Evolutionary conservation across 2,329 filamentous ascomycete species (phyloP), one percentile per base, ranked within the genome.

Genomic region (Bipolaris oryzae): DNA sequence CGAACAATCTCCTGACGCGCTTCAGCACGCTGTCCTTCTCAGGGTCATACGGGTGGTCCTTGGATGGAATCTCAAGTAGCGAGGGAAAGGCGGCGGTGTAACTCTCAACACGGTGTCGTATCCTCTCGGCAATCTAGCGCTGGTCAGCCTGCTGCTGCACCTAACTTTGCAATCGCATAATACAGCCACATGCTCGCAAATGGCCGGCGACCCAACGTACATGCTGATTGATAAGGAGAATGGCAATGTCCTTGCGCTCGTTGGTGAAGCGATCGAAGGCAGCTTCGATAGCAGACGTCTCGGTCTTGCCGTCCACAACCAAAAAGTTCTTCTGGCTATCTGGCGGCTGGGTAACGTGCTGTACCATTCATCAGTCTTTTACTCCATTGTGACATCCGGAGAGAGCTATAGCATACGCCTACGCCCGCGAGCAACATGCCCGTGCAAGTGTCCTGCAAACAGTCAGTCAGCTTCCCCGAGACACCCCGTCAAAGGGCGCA

Each of bases 21-120:
- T 93, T 90, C 79, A 99, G 78, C 41, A 99, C 94, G 74, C 94
- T 98, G 77, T 99, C 95, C 82, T 99, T 99, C 80, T 99, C 95
- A 0, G 95, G 95, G 71, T 99, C 94, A 74, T 99, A 99, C 2
- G 95, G 95, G 76, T 99, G 95, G 77, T 99, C 95, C 83, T 99
- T 99, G 80, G 92, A 96, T 21, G 95, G 95, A 59, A 99, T 98
- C 78, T 99, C 95, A 55, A 99, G 87, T 52, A 99, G 85, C 20
- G 92, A 89, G n/a, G 95, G 95, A 79, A 99, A 99, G 4, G 95
- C 93, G 47, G 94, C 91, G 18, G 92, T 94, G 79, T 96, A 97
- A 35, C 87, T 87, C 77, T 99, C 95, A 67, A 99, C 89, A 60
- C 89, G 87, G 75, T 94, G 86, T 76, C 95, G 87, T 85, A 99